A percentile compares a stretch with the other conserved stretches of the same genome.
Evolutionary conservation across 2,329 filamentous ascomycete species (phyloP).

Genomic region (Aspergillus fischeri): DNA sequence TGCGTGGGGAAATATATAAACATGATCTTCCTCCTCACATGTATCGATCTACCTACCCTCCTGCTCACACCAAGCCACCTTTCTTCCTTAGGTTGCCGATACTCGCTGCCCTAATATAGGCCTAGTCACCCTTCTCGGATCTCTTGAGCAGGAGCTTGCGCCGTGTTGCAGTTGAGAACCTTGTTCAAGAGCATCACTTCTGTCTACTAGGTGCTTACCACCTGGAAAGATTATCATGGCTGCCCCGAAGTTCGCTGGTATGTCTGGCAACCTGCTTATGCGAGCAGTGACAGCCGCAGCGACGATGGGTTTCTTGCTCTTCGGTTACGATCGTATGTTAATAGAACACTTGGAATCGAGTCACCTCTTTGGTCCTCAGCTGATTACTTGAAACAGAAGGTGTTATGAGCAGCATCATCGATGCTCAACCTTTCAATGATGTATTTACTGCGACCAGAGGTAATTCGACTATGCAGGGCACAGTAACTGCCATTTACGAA

Average conservation of each 20-base stretch:
- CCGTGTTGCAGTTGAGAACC: too few relatives aligned
- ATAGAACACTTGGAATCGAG: neutral
- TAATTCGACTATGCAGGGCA: conserved; percentile 38
- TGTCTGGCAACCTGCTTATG: neutral
- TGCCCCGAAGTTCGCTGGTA: neutral
- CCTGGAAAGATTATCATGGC: neutral
- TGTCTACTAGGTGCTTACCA: neutral
- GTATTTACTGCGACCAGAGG: conserved; percentile 31
- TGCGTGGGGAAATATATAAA: neutral
- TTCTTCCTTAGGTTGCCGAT: too few relatives aligned
- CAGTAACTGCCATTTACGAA: conserved; percentile 31
- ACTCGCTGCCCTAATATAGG: too few relatives aligned
- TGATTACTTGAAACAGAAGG: conserved; percentile 23
- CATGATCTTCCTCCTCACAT: neutral
- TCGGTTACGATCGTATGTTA: conserved; percentile 52
- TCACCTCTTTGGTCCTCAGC: neutral
- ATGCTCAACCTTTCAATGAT: conserved; percentile 26
- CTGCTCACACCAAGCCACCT: too few relatives aligned
- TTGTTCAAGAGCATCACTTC: too few relatives aligned
- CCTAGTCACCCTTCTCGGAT: too few relatives aligned
- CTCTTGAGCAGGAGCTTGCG: too few relatives aligned
- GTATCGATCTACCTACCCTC: too few relatives aligned
- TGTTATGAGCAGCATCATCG: conserved; percentile 39
- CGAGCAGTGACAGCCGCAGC: conserved; percentile 56
- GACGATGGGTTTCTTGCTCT: conserved; percentile 60